Evolutionary conservation across 371 early-diverging fungal genomes (phyloP).

Genomic region (Mucor irregularis): DNA sequence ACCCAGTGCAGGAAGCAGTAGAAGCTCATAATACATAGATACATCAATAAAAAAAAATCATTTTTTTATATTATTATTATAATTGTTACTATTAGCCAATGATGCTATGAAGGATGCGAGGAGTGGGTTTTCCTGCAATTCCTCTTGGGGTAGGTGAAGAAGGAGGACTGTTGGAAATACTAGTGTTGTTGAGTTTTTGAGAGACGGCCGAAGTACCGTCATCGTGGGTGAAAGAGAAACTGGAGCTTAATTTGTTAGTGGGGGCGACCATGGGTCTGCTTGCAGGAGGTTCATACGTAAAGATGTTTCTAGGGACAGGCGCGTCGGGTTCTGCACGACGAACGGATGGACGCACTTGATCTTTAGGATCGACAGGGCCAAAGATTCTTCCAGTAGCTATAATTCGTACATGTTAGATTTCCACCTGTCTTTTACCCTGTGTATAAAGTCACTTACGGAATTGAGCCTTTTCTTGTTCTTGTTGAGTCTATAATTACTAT

Average conservation of each 20-base stretch:
- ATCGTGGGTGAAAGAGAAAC: conserved; percentile 31
- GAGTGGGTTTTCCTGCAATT: conserved; percentile 10
- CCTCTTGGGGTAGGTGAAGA: too few species aligned
- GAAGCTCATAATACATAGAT: background rate
- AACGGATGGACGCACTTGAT: conserved; percentile 30
- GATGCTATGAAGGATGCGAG: background rate
- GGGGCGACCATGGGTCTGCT: conserved; percentile 33
- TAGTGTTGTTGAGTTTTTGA: too few species aligned
- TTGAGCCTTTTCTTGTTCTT: background rate
- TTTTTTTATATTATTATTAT: background rate
- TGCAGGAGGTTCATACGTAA: conserved; percentile 42
- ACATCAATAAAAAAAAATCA: background rate
- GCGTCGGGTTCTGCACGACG: conserved; percentile 26
- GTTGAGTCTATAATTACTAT: background rate
- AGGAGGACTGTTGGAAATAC: background rate
- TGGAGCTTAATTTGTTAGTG: conserved; percentile 28
- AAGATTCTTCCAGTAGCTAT: conserved; percentile 40
- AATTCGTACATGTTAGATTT: background rate
- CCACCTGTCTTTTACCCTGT: background rate
- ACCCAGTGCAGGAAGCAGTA: conserved; percentile 11
- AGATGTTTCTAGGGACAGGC: conserved; percentile 39
- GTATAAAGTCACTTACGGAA: background rate
- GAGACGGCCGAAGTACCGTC: too few species aligned
- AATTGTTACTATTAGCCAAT: conserved; percentile 9
- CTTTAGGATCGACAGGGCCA: conserved; percentile 43